Evolutionary conservation across 352 stramenopile species (phyloP), one percentile per base, ranked within the genome.

Genomic region (Phytophthora constricta): DNA sequence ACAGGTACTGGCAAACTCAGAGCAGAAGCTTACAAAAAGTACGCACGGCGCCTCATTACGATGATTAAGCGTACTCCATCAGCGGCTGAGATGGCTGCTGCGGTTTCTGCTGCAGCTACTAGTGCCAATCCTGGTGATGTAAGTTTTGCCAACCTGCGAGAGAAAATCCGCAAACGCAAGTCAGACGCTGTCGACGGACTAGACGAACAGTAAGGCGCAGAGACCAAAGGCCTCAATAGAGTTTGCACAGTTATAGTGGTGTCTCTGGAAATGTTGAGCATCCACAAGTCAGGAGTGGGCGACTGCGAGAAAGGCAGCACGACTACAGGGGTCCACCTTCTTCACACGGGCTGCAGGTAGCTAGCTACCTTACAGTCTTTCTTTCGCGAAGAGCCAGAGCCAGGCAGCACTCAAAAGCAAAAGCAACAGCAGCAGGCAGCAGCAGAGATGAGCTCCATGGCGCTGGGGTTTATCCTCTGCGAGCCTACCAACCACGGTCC

Each of bases 1-100:
- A 45, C 61, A 82, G 16, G 70, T 95, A 26, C 62, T 96, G 14
- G 74, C 84, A 16, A 95, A 94, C 65, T 93, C 83, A 53, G 84
- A 96, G 64, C 82, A 97, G 66, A 87, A 90, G 59, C 75, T 97
- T 60, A 91, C 86, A 22, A 87, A 79, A 63, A 92, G 72, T 92
- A 95, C 62, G 84, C 84, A n/a, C 76, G 90, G 14, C 77, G 86
- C 25, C 68, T 96, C 20, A 92, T 97, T 54, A 96, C 86, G 39
- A 97, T 97, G 90, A 71, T 92, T 39, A 96, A 96, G 73, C 72
- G 65, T 43, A 71, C 69, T 8, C 59, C 68, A 28, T 52, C 50
- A 23, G 57, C 62, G 37, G 43, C 60, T 19, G 57, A 72, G 25
- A 70, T 68, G 28, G 53, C 60, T 45, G 48, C 55, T 14, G 22